Evolutionary conservation across 768 basidiomycete species (phyloP).

Genomic region (Dentipellis sp.): DNA sequence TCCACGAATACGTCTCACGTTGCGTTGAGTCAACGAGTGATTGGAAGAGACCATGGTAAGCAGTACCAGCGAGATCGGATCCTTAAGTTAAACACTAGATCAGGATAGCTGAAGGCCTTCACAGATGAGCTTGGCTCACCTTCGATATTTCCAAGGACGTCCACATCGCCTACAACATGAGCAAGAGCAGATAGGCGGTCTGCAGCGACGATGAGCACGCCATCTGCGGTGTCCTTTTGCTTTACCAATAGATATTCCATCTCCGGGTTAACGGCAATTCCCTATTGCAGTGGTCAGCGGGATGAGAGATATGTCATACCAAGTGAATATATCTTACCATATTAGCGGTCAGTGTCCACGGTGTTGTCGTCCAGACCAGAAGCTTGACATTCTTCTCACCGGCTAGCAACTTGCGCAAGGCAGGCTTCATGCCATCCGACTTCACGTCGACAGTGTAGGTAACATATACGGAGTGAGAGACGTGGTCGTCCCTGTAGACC

Average conservation of each 20-base stretch:
- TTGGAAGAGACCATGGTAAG: conserved; percentile 57
- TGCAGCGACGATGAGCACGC: conserved; percentile 24
- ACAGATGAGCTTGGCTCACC: conserved; percentile 20
- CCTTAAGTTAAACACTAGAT: conserved; percentile 18
- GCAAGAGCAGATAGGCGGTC: conserved; percentile 24
- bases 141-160: conserved; percentile 27
- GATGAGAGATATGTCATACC: conserved; percentile 3
- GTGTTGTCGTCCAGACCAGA: conserved; percentile 94
- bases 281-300: conserved; percentile 34
- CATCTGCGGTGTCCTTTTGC: conserved; percentile 6
- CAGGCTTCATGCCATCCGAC: conserved; percentile 11
- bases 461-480: conserved; percentile 84
- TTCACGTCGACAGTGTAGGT: conserved; percentile 51
- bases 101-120: neutral
- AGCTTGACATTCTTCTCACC: conserved; percentile 34
- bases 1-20: conserved; percentile 9
- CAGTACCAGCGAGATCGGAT: conserved; percentile 46
- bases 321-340: conserved; percentile 45
- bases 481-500: conserved; percentile 80
- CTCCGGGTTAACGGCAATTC: conserved; percentile 77
- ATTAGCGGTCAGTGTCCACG: conserved; percentile 95
- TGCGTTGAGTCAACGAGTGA: conserved; percentile 10
- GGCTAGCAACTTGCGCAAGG: conserved; percentile 25
- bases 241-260: conserved; percentile 53
- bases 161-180: conserved; percentile 21